Percentiles rank a stretch among this genome's conserved stretches.
These are phyloP conservation scores for Lolium multiflorum DNA, from an alignment of 176 grass and related monocot species.

Conservation along the genomic window DNA sequence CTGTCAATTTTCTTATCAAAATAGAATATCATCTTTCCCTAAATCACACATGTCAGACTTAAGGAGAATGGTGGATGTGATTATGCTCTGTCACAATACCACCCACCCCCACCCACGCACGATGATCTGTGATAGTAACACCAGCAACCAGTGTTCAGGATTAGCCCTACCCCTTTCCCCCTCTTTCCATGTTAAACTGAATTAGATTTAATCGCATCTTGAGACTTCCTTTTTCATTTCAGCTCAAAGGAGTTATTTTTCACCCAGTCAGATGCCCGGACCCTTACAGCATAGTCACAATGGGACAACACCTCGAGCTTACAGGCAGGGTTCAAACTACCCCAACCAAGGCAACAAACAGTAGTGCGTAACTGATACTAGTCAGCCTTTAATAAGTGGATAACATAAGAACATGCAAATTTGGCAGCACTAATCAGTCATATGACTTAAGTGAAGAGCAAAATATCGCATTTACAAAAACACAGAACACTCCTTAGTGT, in stretches of 20 bases:
- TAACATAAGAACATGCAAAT: conserved; percentile 1
- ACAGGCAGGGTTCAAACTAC: background rate
- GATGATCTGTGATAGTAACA: too few species aligned
- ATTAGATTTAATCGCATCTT: background rate
- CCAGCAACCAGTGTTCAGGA: too few species aligned
- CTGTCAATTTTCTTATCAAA: background rate
- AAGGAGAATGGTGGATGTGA: conserved; percentile 16
- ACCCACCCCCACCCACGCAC: background rate
- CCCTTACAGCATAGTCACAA: background rate
- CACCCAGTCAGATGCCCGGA: background rate
- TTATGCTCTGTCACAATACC: background rate
- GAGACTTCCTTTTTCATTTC: background rate
- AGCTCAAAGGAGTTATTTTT: background rate
- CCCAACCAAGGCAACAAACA: background rate
- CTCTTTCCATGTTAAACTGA: background rate
- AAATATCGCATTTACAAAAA: background rate
- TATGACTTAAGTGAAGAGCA: conserved; percentile 1
- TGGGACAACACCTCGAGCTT: background rate
- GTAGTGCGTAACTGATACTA: background rate
- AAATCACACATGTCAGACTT: background rate
- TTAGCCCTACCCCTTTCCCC: too few species aligned
- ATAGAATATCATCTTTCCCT: conserved; percentile 2
- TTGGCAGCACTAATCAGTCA: background rate
- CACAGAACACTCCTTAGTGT: background rate
- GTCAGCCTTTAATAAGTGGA: background rate